Conservation (phyloP, 2,329 filamentous ascomycete species). For the Cytospora schulzeri region DNA sequence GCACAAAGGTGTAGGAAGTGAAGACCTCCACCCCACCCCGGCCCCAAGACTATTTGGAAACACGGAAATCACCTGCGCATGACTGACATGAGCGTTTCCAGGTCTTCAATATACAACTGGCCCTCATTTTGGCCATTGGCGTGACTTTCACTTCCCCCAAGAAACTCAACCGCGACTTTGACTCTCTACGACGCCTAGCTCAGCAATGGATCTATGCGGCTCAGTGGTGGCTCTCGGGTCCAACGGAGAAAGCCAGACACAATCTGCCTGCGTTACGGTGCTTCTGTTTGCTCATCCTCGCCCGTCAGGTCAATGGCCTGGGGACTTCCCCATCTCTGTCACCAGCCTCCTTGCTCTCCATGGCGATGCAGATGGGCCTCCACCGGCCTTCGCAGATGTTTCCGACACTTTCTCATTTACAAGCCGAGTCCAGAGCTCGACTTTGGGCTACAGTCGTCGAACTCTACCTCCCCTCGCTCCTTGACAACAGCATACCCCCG, state of each 20-base stretch:
- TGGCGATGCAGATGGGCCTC: conserved; percentile 36
- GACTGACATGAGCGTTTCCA: conserved; percentile 20
- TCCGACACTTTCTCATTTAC: conserved; percentile 29
- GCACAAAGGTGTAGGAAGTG: not conserved
- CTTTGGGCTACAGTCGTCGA: conserved; percentile 37
- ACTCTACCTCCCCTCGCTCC: conserved; percentile 30
- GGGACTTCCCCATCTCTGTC: conserved; percentile 34
- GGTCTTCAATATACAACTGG: conserved; percentile 53
- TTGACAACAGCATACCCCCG: conserved; percentile 33
- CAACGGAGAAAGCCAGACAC: conserved; percentile 40
- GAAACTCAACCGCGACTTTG: conserved; percentile 41
- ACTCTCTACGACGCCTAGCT: conserved; percentile 45
- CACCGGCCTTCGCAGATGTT: conserved; percentile 34
- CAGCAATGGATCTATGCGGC: conserved; percentile 51
- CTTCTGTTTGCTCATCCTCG: conserved; percentile 54
- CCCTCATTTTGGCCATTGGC: conserved; percentile 56
- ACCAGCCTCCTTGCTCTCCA: conserved; percentile 35
- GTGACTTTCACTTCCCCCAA: conserved; percentile 37
- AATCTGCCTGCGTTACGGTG: conserved; percentile 53
- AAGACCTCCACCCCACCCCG: too few relatives aligned
- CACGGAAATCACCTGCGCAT: not conserved
- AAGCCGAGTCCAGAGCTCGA: conserved; percentile 34
- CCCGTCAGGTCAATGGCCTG: conserved; percentile 45
- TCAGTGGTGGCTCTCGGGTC: conserved; percentile 16
- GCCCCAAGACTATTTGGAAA: not conserved